These are phyloP conservation scores for Colletotrichum kahawae DNA, from an alignment of 2,329 filamentous ascomycete species.

Conservation along the genomic window DNA sequence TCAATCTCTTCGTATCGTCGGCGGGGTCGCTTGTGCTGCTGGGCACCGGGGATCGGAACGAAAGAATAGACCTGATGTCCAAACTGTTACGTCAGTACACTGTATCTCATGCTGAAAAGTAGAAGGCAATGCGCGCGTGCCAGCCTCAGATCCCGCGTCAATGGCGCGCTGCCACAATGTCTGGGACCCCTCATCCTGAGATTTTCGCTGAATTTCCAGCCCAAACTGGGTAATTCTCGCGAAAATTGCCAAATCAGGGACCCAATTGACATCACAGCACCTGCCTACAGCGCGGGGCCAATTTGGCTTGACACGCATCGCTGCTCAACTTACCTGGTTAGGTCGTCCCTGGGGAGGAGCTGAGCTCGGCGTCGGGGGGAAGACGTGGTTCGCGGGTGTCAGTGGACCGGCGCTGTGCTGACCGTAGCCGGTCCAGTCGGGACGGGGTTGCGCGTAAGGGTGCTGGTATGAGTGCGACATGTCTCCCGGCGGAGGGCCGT, in stretches of 20 bases:
- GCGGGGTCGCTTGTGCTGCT: slow-evolving; percentile 95
- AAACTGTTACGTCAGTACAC: slow-evolving; percentile 24
- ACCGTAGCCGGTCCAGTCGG: slow-evolving; percentile 76
- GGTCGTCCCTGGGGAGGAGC: slow-evolving; percentile 59
- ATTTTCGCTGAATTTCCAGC: neutral
- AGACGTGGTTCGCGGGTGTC: slow-evolving; percentile 58
- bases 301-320: neutral
- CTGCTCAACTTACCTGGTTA: slow-evolving; percentile 59
- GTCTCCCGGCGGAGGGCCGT: slow-evolving; percentile 81
- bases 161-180: too few species aligned
- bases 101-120: neutral
- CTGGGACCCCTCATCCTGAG: neutral
- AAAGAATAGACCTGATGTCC: slow-evolving; percentile 86
- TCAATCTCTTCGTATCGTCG: slow-evolving; percentile 98
- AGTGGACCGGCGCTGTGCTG: slow-evolving; percentile 56
- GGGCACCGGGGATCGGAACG: slow-evolving; percentile 93
- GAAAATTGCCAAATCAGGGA: neutral
- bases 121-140: neutral
- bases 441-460: slow-evolving; percentile 71
- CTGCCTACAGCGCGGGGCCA: neutral
- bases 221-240: neutral
- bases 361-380: slow-evolving; percentile 60
- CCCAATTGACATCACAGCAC: neutral
- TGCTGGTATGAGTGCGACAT: slow-evolving; percentile 81
- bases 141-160: neutral